A percentile compares a stretch with the other conserved stretches of the same genome.
phyloP scores from a whole-genome alignment of 1,139 yeast genomes.

The Tardiomyces depauwii region DNA sequence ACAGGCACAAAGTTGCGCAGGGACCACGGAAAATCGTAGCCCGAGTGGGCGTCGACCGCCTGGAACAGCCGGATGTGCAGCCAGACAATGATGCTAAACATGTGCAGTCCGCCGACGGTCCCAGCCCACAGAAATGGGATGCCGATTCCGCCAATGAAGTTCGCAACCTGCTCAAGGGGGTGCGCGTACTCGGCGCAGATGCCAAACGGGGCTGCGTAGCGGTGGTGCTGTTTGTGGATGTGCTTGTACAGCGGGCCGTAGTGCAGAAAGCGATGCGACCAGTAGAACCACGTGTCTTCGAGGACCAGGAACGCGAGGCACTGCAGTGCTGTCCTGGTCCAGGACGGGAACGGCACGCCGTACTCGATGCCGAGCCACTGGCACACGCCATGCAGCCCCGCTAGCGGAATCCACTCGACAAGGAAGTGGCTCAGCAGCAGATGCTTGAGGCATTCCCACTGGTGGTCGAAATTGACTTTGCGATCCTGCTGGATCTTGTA shows the following conservation, averaged over 20 bases:
- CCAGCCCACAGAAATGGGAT: conserved; percentile 67
- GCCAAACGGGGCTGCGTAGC: conserved; percentile 96
- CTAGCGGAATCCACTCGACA: conserved; percentile 90
- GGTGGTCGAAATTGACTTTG: conserved; percentile 67
- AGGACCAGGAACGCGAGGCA: conserved; percentile 30
- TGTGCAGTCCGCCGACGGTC: conserved; percentile 54
- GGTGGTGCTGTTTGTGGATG: conserved; percentile 93
- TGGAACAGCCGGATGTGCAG: conserved; percentile 76
- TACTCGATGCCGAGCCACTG: conserved; percentile 60
- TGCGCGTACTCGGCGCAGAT: conserved; percentile 95
- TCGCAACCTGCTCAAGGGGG: conserved; percentile 79
- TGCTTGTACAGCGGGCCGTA: conserved; percentile 76
- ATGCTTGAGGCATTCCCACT: conserved; percentile 81
- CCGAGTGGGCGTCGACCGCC: conserved; percentile 95
- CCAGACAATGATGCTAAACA: conserved; percentile 80
- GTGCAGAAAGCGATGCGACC: conserved; percentile 85
- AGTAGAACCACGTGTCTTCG: conserved; percentile 95
- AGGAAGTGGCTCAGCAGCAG: conserved; percentile 77
- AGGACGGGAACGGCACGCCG: conserved; percentile 72
- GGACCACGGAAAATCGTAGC: conserved; percentile 96
- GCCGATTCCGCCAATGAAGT: conserved; percentile 92
- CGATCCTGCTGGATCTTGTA: conserved; percentile 78
- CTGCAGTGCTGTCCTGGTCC: not conserved
- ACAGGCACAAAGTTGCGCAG: conserved; percentile 80
- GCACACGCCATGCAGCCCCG: conserved; percentile 92